A percentile compares a stretch with the other conserved stretches of the same genome.
phyloP scores from a whole-genome alignment of 768 basidiomycete species.

The Lactarius akahatsu region DNA sequence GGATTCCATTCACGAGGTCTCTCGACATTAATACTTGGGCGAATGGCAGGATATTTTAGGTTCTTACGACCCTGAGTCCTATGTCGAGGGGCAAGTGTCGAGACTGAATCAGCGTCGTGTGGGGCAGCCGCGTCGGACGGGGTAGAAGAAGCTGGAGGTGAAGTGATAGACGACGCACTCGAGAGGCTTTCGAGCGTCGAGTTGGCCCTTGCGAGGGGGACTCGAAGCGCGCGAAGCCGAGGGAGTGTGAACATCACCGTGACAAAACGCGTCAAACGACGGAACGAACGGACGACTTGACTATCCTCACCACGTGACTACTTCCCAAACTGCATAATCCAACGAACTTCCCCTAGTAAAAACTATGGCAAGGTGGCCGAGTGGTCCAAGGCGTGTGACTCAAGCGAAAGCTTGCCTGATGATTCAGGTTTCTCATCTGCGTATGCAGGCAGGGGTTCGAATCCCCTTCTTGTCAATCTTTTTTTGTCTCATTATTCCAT shows the following conservation, averaged over 20 bases:
- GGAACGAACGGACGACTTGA: neutral
- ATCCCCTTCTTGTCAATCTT: slow-evolving; percentile 34
- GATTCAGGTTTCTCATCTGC: slow-evolving; percentile 33
- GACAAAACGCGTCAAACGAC: neutral
- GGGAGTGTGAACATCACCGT: slow-evolving; percentile 23
- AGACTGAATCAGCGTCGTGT: neutral
- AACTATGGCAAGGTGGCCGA: slow-evolving; percentile 33
- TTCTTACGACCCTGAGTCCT: slow-evolving; percentile 22
- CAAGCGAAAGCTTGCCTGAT: slow-evolving; percentile 34
- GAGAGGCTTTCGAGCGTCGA: slow-evolving; percentile 18
- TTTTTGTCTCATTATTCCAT: neutral
- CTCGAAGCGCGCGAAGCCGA: slow-evolving; percentile 18
- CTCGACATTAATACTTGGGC: slow-evolving; percentile 53
- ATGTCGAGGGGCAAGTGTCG: neutral
- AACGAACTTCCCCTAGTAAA: neutral
- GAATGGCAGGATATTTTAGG: slow-evolving; percentile 34
- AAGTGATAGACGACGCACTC: slow-evolving; percentile 5
- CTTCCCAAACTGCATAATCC: neutral
- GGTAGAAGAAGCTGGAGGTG: neutral
- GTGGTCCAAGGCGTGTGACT: slow-evolving; percentile 37
- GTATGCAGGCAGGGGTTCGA: slow-evolving; percentile 35
- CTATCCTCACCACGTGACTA: neutral
- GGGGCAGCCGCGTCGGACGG: slow-evolving; percentile 4
- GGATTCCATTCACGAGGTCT: slow-evolving; percentile 62
- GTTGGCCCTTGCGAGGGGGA: slow-evolving; percentile 23